These are phyloP conservation scores for Filobasidium wieringae DNA, from an alignment of 768 basidiomycete genomes.

Conservation along the genomic window DNA sequence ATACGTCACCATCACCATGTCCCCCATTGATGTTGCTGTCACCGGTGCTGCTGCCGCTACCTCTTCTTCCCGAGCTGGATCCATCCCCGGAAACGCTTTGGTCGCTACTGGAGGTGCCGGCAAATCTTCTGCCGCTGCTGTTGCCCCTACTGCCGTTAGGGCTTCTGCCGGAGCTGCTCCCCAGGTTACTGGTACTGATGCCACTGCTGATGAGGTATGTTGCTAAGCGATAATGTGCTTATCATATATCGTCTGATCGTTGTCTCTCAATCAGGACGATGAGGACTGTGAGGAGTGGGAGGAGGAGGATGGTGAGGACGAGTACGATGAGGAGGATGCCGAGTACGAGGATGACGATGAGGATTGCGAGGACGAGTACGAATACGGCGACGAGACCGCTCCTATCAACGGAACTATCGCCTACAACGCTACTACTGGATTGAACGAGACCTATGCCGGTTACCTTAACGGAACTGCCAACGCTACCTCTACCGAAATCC, in stretches of 20 bases:
- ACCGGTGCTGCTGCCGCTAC: not conserved
- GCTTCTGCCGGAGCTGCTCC: not conserved
- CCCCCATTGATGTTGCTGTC: not conserved
- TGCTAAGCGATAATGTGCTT: not conserved
- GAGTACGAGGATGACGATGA: constrained; percentile 1
- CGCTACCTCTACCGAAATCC: not conserved
- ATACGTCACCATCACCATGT: constrained; percentile 5
- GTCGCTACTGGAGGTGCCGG: not conserved
- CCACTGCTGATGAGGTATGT: not conserved
- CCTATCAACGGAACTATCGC: not conserved
- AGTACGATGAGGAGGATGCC: constrained; percentile 5
- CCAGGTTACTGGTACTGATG: not conserved
- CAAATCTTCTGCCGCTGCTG: not conserved
- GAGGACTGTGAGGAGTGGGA: not conserved
- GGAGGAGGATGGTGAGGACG: constrained; percentile 2
- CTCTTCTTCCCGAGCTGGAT: not conserved
- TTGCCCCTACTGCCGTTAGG: not conserved
- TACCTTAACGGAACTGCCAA: not conserved
- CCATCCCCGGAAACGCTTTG: not conserved
- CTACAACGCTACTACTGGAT: constrained; percentile 2
- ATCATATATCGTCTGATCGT: not conserved
- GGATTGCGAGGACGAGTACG: constrained; percentile 10
- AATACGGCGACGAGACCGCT: not conserved
- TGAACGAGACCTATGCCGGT: constrained; percentile 2
- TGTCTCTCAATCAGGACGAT: not conserved